Evolutionary conservation across 2,329 filamentous ascomycete species (phyloP).

Genomic region (Nemania serpens): DNA sequence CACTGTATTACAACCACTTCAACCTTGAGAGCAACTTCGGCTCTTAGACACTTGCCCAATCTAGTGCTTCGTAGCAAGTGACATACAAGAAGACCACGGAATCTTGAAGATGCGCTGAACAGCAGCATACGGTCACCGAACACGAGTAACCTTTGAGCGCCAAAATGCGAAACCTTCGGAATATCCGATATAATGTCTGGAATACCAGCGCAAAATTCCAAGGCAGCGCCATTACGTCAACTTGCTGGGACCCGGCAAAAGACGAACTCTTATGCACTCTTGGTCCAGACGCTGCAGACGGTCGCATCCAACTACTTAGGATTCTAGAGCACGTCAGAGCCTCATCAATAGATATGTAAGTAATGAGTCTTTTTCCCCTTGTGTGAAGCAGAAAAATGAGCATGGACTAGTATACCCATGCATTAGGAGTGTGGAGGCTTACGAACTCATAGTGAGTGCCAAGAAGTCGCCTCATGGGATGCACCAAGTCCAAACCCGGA

Average conservation of each 20-base stretch:
- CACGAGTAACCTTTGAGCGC: conserved; percentile 8
- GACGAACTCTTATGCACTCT: conserved; percentile 82
- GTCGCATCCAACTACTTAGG: conserved; percentile 73
- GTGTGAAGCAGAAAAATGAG: background rate
- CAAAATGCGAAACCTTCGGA: conserved; percentile 86
- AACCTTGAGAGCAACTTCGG: conserved; percentile 15
- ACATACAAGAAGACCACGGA: conserved; percentile 7
- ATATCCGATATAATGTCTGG: conserved; percentile 71
- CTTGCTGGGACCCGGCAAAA: conserved; percentile 82
- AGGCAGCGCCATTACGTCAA: conserved; percentile 67
- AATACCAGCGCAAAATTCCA: conserved; percentile 56
- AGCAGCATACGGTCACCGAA: conserved; percentile 1
- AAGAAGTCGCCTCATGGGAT: conserved; percentile 82
- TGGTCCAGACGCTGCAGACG: conserved; percentile 73
- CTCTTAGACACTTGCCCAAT: background rate
- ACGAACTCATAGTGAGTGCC: conserved; percentile 41
- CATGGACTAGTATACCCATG: background rate
- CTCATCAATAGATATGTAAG: conserved; percentile 48
- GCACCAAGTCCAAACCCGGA: conserved; percentile 79
- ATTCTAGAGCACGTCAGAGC: conserved; percentile 50
- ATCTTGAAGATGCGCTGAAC: conserved; percentile 14
- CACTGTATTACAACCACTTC: conserved; percentile 10
- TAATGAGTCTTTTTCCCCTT: background rate
- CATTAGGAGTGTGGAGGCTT: conserved; percentile 4
- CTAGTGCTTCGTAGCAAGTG: background rate